Evolutionary conservation across 306 rosid genomes (phyloP).

Genomic region (Malus orientalis): DNA sequence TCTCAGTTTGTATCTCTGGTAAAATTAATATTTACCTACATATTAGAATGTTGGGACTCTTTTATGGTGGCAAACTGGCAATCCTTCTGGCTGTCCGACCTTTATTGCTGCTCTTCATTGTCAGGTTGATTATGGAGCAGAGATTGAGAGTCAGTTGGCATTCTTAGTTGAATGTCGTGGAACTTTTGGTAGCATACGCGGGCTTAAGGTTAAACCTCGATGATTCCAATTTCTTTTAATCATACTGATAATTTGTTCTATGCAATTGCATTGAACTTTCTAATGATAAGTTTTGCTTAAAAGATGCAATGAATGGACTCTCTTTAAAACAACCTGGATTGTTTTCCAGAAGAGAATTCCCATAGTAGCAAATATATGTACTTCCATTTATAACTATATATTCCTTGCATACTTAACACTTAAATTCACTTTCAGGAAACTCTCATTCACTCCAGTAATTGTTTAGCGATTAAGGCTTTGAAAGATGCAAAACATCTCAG

Average conservation of each 20-base stretch:
- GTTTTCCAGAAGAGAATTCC: not conserved
- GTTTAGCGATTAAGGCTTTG: slow-evolving; percentile 62
- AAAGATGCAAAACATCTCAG: slow-evolving; percentile 34
- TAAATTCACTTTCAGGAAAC: slow-evolving; percentile 61
- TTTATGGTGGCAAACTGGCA: not conserved
- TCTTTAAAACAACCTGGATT: not conserved
- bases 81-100: slow-evolving; percentile 12
- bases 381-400: not conserved
- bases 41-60: not conserved
- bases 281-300: not conserved
- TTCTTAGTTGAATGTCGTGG: slow-evolving; percentile 89
- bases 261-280: not conserved
- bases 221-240: not conserved
- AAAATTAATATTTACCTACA: slow-evolving; percentile 19
- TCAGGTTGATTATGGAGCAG: slow-evolving; percentile 77
- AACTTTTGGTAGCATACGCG: slow-evolving; percentile 62
- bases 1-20: slow-evolving; percentile 73
- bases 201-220: slow-evolving; percentile 54
- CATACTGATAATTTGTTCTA: not conserved
- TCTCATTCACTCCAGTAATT: slow-evolving; percentile 78
- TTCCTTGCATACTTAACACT: slow-evolving; percentile 14
- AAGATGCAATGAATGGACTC: not conserved
- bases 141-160: slow-evolving; percentile 64
- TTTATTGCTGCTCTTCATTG: slow-evolving; percentile 11
- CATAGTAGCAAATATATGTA: not conserved